Evolutionary conservation across 345 rosid species (phyloP).

Genomic region (Eucalyptus decipiens): DNA sequence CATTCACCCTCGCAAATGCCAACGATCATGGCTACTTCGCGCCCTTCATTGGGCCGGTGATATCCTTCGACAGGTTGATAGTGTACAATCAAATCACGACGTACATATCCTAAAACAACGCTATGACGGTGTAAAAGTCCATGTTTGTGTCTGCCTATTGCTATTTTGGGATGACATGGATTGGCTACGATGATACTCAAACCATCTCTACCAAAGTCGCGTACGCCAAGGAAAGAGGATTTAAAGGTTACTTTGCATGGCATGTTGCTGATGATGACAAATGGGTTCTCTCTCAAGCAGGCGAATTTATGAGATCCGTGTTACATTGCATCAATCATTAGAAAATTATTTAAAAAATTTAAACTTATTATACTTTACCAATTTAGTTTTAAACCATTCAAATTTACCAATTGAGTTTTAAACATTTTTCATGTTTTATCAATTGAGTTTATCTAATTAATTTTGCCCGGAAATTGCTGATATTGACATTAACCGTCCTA

Average conservation of each 20-base stretch:
- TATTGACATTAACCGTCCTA: too few relatives aligned
- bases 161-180: constrained; percentile 37
- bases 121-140: constrained; percentile 20
- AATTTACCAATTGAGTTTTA: too few relatives aligned
- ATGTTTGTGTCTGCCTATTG: constrained; percentile 38
- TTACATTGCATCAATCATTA: too few relatives aligned
- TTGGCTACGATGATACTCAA: constrained; percentile 40
- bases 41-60: constrained; percentile 19
- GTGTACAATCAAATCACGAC: constrained; percentile 13
- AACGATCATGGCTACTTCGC: constrained; percentile 39
- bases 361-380: too few relatives aligned
- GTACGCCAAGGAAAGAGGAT: constrained; percentile 28
- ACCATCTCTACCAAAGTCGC: constrained; percentile 33
- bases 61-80: constrained; percentile 11
- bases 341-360: too few relatives aligned
- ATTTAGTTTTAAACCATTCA: too few relatives aligned
- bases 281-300: constrained; percentile 12
- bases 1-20: constrained; percentile 40
- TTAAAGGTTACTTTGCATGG: constrained; percentile 76
- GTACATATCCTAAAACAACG: constrained; percentile 15
- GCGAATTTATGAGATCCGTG: neutral
- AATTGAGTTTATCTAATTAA: too few relatives aligned
- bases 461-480: too few relatives aligned
- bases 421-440: too few relatives aligned
- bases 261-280: constrained; percentile 39